These are phyloP conservation scores for Fusarium robinianum DNA, from an alignment of 2,329 filamentous ascomycete species.

Conservation along the genomic window DNA sequence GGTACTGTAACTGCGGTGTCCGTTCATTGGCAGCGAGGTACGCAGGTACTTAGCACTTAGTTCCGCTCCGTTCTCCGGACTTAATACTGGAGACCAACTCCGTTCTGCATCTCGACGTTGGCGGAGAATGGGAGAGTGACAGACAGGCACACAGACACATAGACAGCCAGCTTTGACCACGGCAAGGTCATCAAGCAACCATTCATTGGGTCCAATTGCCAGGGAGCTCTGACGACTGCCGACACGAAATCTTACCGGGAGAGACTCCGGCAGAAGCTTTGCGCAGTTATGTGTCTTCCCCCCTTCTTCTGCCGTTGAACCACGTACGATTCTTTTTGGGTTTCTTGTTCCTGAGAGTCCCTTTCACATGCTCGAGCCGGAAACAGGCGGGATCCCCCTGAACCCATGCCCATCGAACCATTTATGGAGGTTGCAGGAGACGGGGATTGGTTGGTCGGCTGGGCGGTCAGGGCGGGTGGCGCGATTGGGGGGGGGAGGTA, in stretches of 20 bases:
- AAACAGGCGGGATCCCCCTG: conserved; percentile 27
- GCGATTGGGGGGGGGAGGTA: conserved; percentile 17
- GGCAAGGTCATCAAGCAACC: conserved; percentile 20
- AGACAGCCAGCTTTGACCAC: no score
- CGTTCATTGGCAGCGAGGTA: no score
- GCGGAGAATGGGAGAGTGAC: no score
- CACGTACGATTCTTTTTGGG: conserved; percentile 23
- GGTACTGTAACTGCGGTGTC: no score
- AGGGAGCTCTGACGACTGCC: conserved; percentile 2
- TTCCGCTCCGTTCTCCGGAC: no score
- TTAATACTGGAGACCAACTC: no score
- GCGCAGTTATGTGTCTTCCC: no score
- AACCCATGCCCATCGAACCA: conserved; percentile 27
- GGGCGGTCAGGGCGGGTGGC: conserved; percentile 32
- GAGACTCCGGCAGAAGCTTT: conserved; percentile 17
- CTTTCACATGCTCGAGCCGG: conserved; percentile 30
- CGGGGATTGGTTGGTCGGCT: conserved; percentile 22
- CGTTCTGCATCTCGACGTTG: no score
- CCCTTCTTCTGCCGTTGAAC: conserved; percentile 14
- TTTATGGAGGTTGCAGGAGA: conserved; percentile 5
- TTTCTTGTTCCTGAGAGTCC: conserved; percentile 1
- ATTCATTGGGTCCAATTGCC: conserved; percentile 22
- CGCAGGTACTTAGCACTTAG: no score
- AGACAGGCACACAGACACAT: no score
- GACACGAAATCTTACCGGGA: conserved; percentile 29